Evolutionary conservation across 73 alveolate species (phyloP), one percentile per base, ranked within the genome.

Genomic region (Blepharisma japonicum): DNA sequence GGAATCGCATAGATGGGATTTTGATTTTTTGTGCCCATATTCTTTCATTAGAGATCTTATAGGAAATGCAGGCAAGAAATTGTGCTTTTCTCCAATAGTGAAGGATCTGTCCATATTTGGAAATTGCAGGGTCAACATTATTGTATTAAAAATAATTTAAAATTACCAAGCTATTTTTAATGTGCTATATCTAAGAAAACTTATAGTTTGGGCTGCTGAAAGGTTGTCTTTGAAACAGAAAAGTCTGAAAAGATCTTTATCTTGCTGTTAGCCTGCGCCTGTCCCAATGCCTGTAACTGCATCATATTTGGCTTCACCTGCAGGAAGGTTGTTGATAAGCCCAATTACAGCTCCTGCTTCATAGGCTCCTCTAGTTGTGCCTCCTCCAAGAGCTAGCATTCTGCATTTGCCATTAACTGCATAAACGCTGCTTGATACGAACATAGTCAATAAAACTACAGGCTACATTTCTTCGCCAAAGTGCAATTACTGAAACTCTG

Each of bases 161-260:
- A 90, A 85, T 89, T 82, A 84, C 68, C 87, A 96, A 61, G 83
- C 88, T 71, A 93, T 91, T 74, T 81, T 96, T 45, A 81, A 80
- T 74, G 99, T 91, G 90, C 79, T 96, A 71, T 89, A 86, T 56
- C 98, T 99, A 42, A 94, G 88, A 83, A 99, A 96, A 84, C 83
- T 94, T 42, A 96, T 93, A 99, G 94, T 92, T 9, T 96, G 90
- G 56, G 96, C 90, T 21, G 83, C 83, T 38, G 81, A 81, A 42
- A 87, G 87, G 70, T 85, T 87, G 61, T 92, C 95, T 95, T 88
- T 92, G 14, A 90, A 90, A 46, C 96, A 92, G 68, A 86, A 90
- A 23, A 92, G 90, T 71, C 83, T 95, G 14, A 70, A 90, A 27
- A 96, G 96, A 9, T 87, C 94, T 5, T 66, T 93, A 98, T 96